Evolutionary conservation across 352 stramenopile genomes (phyloP).

Genomic region (Albugo laibachii): DNA sequence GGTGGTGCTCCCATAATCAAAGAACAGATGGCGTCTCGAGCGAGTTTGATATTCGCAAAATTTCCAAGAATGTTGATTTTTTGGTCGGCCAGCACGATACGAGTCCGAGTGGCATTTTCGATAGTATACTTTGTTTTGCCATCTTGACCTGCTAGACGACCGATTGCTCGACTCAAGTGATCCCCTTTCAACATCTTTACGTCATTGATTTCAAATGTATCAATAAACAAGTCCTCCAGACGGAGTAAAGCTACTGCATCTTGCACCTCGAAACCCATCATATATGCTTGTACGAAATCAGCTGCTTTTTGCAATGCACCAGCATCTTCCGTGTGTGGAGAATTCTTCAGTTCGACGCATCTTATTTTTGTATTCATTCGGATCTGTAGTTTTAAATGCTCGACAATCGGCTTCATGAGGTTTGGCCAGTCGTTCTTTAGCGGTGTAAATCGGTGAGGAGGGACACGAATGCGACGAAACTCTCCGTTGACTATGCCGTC

Average conservation of each 20-base stretch:
- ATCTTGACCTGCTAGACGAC: slow-evolving; percentile 95
- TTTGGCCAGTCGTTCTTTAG: slow-evolving; percentile 98
- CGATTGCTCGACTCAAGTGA: slow-evolving; percentile 96
- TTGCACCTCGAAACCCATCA: slow-evolving; percentile 98
- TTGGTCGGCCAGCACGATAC: slow-evolving; percentile 97
- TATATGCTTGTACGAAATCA: slow-evolving; percentile 97
- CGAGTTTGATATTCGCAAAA: slow-evolving; percentile 97
- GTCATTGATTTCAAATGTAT: slow-evolving; percentile 97
- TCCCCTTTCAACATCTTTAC: slow-evolving; percentile 96
- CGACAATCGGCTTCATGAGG: slow-evolving; percentile 96
- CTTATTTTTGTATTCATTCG: slow-evolving; percentile 98
- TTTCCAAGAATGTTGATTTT: slow-evolving; percentile 97
- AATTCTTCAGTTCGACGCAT: slow-evolving; percentile 96
- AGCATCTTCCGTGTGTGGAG: slow-evolving; percentile 83
- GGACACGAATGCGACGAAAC: slow-evolving; percentile 91
- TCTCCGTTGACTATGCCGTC: slow-evolving; percentile 54
- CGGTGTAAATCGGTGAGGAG: slow-evolving; percentile 93
- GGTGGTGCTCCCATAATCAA: slow-evolving; percentile 93
- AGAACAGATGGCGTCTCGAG: slow-evolving; percentile 79
- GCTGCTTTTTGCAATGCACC: slow-evolving; percentile 92
- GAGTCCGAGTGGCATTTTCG: slow-evolving; percentile 97
- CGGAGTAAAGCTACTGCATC: slow-evolving; percentile 94
- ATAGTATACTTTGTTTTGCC: slow-evolving; percentile 99
- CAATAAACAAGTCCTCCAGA: slow-evolving; percentile 96
- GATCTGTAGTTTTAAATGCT: slow-evolving; percentile 96